Conservation (phyloP, 108 stramenopile genomes). For the Nitzschia inconspicua region DNA sequence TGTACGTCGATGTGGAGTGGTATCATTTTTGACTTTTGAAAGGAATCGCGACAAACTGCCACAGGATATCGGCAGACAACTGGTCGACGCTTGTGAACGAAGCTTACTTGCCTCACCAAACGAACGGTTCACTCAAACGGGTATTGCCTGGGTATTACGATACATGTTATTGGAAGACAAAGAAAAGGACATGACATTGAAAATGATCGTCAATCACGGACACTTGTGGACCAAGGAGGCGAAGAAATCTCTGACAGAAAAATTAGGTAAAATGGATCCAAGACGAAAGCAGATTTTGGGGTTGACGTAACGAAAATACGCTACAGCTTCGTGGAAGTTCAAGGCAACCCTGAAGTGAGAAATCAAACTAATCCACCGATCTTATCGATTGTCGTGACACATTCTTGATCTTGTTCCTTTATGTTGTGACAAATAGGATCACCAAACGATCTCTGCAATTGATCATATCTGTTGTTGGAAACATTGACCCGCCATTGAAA, state of each 20-base stretch:
- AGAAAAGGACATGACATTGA: neutral
- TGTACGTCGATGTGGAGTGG: constrained; percentile 7
- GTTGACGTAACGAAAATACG: too few species aligned
- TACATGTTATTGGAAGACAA: constrained; percentile 2
- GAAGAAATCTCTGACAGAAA: constrained; percentile 10
- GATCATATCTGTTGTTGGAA: too few species aligned
- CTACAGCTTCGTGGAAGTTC: too few species aligned
- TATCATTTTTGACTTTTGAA: constrained; percentile 3
- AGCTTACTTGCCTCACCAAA: neutral
- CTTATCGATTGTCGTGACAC: too few species aligned
- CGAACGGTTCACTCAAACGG: constrained; percentile 15
- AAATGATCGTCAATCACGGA: constrained; percentile 3
- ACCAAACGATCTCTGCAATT: too few species aligned
- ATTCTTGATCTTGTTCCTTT: too few species aligned
- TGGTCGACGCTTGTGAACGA: constrained; percentile 6
- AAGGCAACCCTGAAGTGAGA: too few species aligned
- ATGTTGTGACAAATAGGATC: too few species aligned
- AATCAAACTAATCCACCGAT: too few species aligned
- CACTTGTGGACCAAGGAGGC: constrained; percentile 6
- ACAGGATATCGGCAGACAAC: neutral
- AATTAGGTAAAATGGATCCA: constrained; percentile 5
- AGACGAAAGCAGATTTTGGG: constrained; percentile 2
- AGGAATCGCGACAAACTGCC: constrained; percentile 8
- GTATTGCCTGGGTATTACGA: constrained; percentile 12
- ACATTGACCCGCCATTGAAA: too few species aligned